phyloP scores from a whole-genome alignment of 768 basidiomycete species.

The Rhodotorula taiwanensis region DNA sequence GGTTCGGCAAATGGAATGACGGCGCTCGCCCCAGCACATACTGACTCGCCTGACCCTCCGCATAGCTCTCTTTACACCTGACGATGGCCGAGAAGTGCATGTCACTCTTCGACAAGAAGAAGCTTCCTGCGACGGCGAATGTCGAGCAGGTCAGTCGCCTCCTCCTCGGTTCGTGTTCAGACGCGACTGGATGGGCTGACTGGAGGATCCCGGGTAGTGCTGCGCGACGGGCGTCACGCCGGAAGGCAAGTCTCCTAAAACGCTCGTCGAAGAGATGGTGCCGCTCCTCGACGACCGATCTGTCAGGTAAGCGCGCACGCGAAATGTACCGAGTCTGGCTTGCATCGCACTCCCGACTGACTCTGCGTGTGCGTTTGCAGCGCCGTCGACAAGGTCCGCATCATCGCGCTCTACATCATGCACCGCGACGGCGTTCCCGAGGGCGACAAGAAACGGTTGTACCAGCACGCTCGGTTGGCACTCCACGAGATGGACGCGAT shows the following conservation, averaged over 20 bases:
- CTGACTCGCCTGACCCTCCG: background rate
- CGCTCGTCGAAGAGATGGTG: constrained; percentile 96
- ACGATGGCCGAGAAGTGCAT: constrained; percentile 98
- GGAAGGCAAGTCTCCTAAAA: constrained; percentile 91
- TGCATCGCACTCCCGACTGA: too few relatives aligned
- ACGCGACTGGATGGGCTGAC: too few relatives aligned
- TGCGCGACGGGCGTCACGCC: constrained; percentile 87
- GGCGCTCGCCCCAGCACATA: background rate
- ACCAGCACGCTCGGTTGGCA: constrained; percentile 84
- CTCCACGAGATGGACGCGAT: constrained; percentile 88
- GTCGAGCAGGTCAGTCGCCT: constrained; percentile 69
- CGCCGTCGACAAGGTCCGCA: constrained; percentile 85
- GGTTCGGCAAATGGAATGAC: constrained; percentile 47
- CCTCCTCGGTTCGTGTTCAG: background rate
- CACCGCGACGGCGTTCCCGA: constrained; percentile 96
- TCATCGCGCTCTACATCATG: constrained; percentile 91
- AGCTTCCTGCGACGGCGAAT: constrained; percentile 69
- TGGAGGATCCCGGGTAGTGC: constrained; percentile 57
- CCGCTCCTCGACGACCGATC: constrained; percentile 81
- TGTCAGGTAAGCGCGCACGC: constrained; percentile 55
- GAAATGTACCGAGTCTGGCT: too few relatives aligned
- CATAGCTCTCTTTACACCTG: constrained; percentile 86
- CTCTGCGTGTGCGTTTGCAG: constrained; percentile 49
- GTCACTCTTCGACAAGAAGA: constrained; percentile 81
- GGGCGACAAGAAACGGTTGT: constrained; percentile 86